Base-by-base conservation (phyloP, 129 eudicot species). In the Logfia minima region DNA sequence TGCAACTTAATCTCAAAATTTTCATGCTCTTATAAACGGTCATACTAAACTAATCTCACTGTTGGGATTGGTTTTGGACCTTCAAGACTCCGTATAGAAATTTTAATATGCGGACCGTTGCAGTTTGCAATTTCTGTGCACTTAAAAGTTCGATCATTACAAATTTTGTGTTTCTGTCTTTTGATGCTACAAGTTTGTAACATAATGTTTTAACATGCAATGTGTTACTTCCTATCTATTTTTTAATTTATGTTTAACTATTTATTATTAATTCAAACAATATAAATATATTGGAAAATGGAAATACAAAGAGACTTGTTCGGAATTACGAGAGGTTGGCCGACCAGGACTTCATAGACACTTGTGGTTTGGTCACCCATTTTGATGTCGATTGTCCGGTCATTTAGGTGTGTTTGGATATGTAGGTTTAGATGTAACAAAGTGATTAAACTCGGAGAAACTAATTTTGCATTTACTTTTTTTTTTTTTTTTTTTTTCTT, bases 1-100 rank as follows among this genome's bases (percentile, higher is more conserved):
- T 61, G 58, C 66, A 63, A 80, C 22, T 72, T 55, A 28, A 72
- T 51, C 9, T 70, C 21, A 31, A 71, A 34, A 53, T 76, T 26
- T 28, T 34, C 72, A 78, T 69, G 31, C 59, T 39, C 21, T 78
- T 70, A 18, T 77, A 29, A 22, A 28, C 23, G 39, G 43, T 45
- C 64, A 63, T 43, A n/a, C 48, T 43, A 26, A 43, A 64, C 48
- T 64, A 63, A 39, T 26, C 22, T 65, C 64, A 28, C 72, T 52
- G 5, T 9, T 39, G 13, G 48, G 48, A 39, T 2, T 13, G 2
- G 11, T 23, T 22, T n/a, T 2, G 45, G 45, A 39, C 45, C 45
- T 4, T 43, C 51, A 43, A 43, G 51, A 45, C 4, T 3, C 52
- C 52, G 2, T 16, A 8, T 34, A 16, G 2, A 31, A 17, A 14